Evolutionary conservation across 768 basidiomycete genomes (phyloP), one percentile per base, ranked within the genome.

Genomic region (Serendipita sp.): DNA sequence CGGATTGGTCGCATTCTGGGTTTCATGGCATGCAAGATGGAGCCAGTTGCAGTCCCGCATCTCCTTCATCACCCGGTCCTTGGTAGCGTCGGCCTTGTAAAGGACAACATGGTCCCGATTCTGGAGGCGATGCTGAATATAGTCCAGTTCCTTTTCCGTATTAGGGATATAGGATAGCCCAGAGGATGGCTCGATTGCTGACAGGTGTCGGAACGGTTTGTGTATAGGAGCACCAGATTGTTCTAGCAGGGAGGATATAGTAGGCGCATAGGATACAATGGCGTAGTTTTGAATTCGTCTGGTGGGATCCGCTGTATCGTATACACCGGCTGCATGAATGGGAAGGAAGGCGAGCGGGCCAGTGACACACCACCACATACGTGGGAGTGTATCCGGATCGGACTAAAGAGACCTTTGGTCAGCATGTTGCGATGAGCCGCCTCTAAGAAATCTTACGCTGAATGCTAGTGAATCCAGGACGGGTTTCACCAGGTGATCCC

Each of bases 21-120:
- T 37, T 34, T 73, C 71, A 64, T 71, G 70, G 44, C 70, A 73
- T 64, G 67, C 68, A 46, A 74, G 68, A 62, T 75, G 74, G 11
- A 71, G 69, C 67, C 68, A 70, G 2, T 44, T 65, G n/a, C 40
- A 46, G 23, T 23, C 23, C 23, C 23, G 23, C 23, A 23, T 23
- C 23, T 23, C 23, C 23, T 23, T 23, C 23, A 23, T 23, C 23
- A 23, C 23, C 23, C 23, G 23, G 1, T 23, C 23, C 23, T 23
- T 23, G 23, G 23, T 23, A 23, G 23, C 23, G 23, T 23, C 23
- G 23, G 23, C 23, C 23, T 23, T 23, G 23, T 23, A 23, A 23
- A 23, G 23, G 23, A 23, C 23, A 23, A 23, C 23, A 23, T 23
- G 23, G 23, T 46, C 16, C 4, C 18, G 31, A 52, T 52, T 16